phyloP scores from a whole-genome alignment of 805 yeast species.

The Pichia exigua region DNA sequence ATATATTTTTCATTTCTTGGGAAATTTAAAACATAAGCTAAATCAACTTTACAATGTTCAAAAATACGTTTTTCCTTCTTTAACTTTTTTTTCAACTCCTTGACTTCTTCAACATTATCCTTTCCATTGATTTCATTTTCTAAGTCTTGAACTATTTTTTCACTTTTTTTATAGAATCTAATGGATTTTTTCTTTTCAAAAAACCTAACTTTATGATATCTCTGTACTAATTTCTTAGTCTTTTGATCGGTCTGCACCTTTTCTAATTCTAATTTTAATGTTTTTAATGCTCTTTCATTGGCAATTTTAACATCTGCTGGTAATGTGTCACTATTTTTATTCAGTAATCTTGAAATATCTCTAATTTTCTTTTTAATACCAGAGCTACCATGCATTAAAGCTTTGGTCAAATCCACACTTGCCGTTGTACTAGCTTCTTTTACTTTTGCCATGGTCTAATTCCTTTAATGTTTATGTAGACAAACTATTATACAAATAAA shows the following conservation, averaged over 20 bases:
- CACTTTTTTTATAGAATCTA: slow-evolving; percentile 54
- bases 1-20: slow-evolving; percentile 77
- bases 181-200: slow-evolving; percentile 84
- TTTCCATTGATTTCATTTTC: slow-evolving; percentile 14
- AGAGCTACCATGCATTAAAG: slow-evolving; percentile 29
- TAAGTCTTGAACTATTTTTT: slow-evolving; percentile 31
- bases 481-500: no score
- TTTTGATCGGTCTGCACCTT: slow-evolving; percentile 33
- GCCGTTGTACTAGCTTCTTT: slow-evolving; percentile 5
- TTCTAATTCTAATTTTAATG: slow-evolving; percentile 39
- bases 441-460: slow-evolving; percentile 5
- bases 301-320: slow-evolving; percentile 48
- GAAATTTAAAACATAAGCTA: slow-evolving; percentile 67
- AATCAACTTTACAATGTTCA: slow-evolving; percentile 54
- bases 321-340: slow-evolving; percentile 37
- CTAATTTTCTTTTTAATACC: slow-evolving; percentile 80
- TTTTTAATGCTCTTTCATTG: slow-evolving; percentile 39
- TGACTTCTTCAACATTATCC: slow-evolving; percentile 15
- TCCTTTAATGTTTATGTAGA: not conserved
- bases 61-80: slow-evolving; percentile 40
- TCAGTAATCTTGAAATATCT: slow-evolving; percentile 68
- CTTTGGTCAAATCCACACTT: slow-evolving; percentile 25
- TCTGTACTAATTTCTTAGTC: slow-evolving; percentile 43
- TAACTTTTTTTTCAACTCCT: slow-evolving; percentile 22
- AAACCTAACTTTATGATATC: slow-evolving; percentile 89